Percentiles rank a stretch among this genome's conserved stretches.
Evolutionary conservation across 2,329 filamentous ascomycete species (phyloP).

Genomic region (Fusarium sp.): DNA sequence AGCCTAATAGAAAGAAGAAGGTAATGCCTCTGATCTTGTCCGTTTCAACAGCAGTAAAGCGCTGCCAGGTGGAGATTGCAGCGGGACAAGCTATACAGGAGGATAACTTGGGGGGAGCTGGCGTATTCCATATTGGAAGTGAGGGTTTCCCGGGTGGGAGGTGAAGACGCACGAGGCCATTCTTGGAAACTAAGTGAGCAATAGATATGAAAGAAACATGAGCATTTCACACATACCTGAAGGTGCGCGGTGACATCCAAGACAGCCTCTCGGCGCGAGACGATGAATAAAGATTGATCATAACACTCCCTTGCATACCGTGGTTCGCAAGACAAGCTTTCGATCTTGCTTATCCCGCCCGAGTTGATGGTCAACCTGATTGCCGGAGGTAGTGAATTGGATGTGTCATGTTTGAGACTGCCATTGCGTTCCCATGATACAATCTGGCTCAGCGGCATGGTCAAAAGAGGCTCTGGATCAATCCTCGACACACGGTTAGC

Average conservation of each 20-base stretch:
- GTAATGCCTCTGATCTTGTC: background rate
- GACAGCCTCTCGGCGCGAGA: background rate
- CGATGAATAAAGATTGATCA: background rate
- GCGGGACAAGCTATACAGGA: background rate
- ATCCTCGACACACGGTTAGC: background rate
- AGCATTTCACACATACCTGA: background rate
- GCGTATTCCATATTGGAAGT: constrained; percentile 5
- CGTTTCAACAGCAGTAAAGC: background rate
- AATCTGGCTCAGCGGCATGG: background rate
- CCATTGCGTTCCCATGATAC: background rate
- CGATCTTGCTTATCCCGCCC: background rate
- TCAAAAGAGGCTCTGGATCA: background rate
- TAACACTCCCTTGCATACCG: background rate
- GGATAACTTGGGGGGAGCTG: background rate
- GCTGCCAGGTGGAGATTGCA: background rate
- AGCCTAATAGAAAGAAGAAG: background rate
- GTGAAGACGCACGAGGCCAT: background rate
- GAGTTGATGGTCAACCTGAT: background rate
- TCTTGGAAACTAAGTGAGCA: background rate
- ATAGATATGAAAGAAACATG: background rate
- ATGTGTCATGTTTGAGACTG: background rate
- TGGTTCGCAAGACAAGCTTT: background rate
- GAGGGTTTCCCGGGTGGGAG: background rate
- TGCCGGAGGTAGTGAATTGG: background rate
- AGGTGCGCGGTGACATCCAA: background rate